Evolutionary conservation across 768 basidiomycete species (phyloP).

Genomic region (Hydnomerulius pinastri): DNA sequence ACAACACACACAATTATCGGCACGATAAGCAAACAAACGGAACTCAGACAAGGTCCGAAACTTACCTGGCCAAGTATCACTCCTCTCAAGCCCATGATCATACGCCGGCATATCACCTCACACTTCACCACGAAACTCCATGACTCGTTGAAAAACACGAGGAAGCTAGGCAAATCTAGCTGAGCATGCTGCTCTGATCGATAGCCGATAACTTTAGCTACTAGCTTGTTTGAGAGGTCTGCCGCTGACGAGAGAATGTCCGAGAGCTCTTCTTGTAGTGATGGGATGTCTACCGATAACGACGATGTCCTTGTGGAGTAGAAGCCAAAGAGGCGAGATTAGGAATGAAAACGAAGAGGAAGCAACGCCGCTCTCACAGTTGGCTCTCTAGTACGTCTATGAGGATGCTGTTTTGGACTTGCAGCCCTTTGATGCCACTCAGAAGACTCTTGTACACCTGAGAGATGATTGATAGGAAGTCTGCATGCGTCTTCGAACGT

Average conservation of each 20-base stretch:
- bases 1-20: conserved; percentile 7
- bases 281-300: conserved; percentile 42
- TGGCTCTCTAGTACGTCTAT: conserved; percentile 56
- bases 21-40: neutral
- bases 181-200: conserved; percentile 80
- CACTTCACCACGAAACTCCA: conserved; percentile 91
- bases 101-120: conserved; percentile 81
- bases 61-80: conserved; percentile 79
- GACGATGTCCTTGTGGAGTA: conserved; percentile 36
- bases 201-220: conserved; percentile 73
- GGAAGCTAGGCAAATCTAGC: conserved; percentile 73
- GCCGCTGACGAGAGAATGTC: conserved; percentile 80
- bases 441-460: conserved; percentile 63
- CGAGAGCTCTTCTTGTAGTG: conserved; percentile 63
- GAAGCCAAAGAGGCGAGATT: conserved; percentile 3
- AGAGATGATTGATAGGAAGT: conserved; percentile 65
- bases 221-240: conserved; percentile 83
- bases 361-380: conserved; percentile 31
- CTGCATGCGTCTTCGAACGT: conserved; percentile 64
- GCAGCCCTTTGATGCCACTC: conserved; percentile 66
- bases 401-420: conserved; percentile 59
- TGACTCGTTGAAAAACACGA: conserved; percentile 77
- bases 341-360: neutral
- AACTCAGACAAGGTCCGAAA: conserved; percentile 3
- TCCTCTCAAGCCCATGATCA: conserved; percentile 92